phyloP scores from a whole-genome alignment of 192 early-diverging fungal species.

The Backusella australiensis region DNA sequence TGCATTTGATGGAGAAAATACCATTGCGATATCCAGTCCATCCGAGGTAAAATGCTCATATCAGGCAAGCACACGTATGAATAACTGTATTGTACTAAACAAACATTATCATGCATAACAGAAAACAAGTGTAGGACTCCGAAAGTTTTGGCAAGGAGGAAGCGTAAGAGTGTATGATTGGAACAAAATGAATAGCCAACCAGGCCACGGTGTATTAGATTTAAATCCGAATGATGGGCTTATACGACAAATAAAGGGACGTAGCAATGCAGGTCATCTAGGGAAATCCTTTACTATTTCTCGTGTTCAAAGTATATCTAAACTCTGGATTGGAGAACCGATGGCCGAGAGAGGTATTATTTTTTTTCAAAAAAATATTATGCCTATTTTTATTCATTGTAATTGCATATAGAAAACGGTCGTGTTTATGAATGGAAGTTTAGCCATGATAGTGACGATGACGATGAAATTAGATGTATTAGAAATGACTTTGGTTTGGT shows the following conservation, averaged over 20 bases:
- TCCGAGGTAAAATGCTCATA: constrained; percentile 16
- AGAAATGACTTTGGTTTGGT: constrained; percentile 10
- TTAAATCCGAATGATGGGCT: constrained; percentile 8
- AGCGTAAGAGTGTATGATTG: constrained; percentile 32
- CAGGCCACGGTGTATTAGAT: constrained; percentile 10
- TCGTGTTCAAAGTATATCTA: not conserved
- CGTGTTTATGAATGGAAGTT: constrained; percentile 27
- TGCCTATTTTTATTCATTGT: not conserved
- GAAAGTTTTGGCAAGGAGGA: constrained; percentile 38
- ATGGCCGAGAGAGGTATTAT: constrained; percentile 28
- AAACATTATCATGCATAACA: not conserved
- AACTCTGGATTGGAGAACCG: constrained; percentile 39
- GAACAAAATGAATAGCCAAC: not conserved
- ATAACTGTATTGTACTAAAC: not conserved
- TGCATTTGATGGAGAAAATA: not conserved
- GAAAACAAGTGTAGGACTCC: not conserved
- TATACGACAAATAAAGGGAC: constrained; percentile 10
- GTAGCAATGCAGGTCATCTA: constrained; percentile 28
- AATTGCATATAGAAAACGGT: constrained; percentile 24
- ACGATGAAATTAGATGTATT: constrained; percentile 7
- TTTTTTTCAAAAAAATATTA: not conserved
- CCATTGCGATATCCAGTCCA: constrained; percentile 19
- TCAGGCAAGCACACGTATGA: not conserved
- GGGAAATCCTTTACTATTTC: constrained; percentile 18
- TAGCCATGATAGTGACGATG: not conserved